phyloP scores from a whole-genome alignment of 306 rosid genomes.

The Benincasa hispida region DNA sequence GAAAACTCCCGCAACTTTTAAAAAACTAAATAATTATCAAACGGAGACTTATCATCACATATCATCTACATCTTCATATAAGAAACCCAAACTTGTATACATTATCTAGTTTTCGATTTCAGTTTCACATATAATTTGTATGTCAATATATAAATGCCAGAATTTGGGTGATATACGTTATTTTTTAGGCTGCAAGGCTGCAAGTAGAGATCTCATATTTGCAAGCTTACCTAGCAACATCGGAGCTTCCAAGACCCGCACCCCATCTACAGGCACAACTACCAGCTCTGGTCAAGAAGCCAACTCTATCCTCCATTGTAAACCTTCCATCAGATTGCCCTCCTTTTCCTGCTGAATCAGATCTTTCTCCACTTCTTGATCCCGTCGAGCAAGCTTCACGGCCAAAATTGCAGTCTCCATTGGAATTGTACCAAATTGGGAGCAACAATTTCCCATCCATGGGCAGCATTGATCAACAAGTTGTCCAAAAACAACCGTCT shows the following conservation, averaged over 20 bases:
- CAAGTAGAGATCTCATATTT: constrained; percentile 72
- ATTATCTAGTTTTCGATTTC: background rate
- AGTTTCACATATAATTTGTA: background rate
- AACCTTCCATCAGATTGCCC: constrained; percentile 28
- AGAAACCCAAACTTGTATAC: background rate
- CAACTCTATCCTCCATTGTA: constrained; percentile 17
- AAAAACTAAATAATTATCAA: no score
- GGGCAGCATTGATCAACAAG: background rate
- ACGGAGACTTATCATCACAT: no score
- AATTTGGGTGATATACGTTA: background rate
- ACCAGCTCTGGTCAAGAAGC: constrained; percentile 34
- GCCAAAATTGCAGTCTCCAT: background rate
- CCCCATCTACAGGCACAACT: constrained; percentile 6
- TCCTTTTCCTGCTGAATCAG: background rate
- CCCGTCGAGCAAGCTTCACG: background rate
- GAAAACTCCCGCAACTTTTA: no score
- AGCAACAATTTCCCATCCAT: constrained; percentile 1
- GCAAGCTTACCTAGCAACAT: constrained; percentile 61
- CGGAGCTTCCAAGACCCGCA: constrained; percentile 31
- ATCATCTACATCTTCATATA: background rate
- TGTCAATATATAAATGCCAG: background rate
- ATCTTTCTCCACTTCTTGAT: background rate
- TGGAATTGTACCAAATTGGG: background rate
- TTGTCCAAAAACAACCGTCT: background rate
- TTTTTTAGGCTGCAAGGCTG: constrained; percentile 47